phyloP scores from a whole-genome alignment of 257 asterid species.

The Sherardia arvensis region DNA sequence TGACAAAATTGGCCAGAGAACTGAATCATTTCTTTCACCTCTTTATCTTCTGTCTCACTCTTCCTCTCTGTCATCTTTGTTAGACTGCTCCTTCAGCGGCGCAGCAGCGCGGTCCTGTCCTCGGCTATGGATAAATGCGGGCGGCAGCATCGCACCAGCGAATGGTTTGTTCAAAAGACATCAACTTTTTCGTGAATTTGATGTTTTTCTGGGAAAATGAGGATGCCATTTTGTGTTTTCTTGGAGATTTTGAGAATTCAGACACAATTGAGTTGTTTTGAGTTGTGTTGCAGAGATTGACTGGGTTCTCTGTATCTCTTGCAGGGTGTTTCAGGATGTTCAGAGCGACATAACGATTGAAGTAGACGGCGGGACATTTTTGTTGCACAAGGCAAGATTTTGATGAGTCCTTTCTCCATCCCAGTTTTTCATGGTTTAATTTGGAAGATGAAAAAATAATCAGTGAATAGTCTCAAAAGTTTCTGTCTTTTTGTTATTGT shows the following conservation, averaged over 20 bases:
- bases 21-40: constrained; percentile 26
- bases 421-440: background rate
- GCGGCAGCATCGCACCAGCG: constrained; percentile 57
- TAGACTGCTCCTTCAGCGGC: constrained; percentile 24
- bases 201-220: background rate
- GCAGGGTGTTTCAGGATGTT: constrained; percentile 88
- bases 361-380: constrained; percentile 66
- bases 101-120: constrained; percentile 12
- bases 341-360: constrained; percentile 84
- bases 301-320: constrained; percentile 11
- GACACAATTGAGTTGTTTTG: background rate
- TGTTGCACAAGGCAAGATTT: constrained; percentile 76
- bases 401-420: constrained; percentile 1
- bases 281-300: background rate
- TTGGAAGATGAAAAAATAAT: background rate
- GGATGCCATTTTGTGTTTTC: background rate
- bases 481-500: background rate
- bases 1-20: constrained; percentile 44
- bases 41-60: constrained; percentile 29
- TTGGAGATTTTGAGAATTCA: background rate
- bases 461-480: background rate
- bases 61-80: constrained; percentile 18
- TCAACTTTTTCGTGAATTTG: background rate
- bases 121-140: constrained; percentile 59
- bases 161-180: constrained; percentile 44